Evolutionary conservation across 2,329 filamentous ascomycete genomes (phyloP), one percentile per base, ranked within the genome.

Genomic region (Xylaria sp.): DNA sequence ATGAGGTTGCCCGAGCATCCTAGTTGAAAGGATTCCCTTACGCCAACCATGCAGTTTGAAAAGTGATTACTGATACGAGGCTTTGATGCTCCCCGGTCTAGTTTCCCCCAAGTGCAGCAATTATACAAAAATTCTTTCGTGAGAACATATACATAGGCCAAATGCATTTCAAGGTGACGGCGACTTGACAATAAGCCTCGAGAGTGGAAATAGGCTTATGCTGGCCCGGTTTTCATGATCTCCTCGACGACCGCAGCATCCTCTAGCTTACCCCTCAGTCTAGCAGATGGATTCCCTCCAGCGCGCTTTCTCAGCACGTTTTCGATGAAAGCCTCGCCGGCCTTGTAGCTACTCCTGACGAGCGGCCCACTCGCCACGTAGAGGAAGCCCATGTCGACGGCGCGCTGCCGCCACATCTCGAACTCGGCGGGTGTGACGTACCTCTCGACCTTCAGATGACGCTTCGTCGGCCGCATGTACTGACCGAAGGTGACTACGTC

Each of bases 401-500:
- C 95, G 58, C 94, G 89, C 81, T 93, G 88, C 67, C 92, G 88
- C 96, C 96, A 99, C 75, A 92, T 83, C 77, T 98, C 95, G 77
- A 99, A 99, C 69, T 90, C 89, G 68, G 92, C 92, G 0, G 96
- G 96, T 0, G 94, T 95, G 53, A 99, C 88, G 78, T 99, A 99
- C 79, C 95, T 93, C 76, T 97, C 92, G 36, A 99, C 96, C 79
- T 97, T 91, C 88, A 99, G 95, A 79, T 99, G 96, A 50, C 95
- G 89, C 85, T 98, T 99, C 4, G 96, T 99, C 1, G 96, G 96
- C 11, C 95, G 92, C 96, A 99, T 99, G 84, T 99, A 99, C 83
- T 99, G 96, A n/a, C 96, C 96, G 73, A 99, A 99, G 0, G 96
- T 99, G 65, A 99, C 94, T 13, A 99, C 93, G 73, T 99, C 96